A percentile compares a stretch with the other conserved stretches of the same genome.
phyloP scores from a whole-genome alignment of 257 asterid genomes.

The Lycium barbarum region DNA sequence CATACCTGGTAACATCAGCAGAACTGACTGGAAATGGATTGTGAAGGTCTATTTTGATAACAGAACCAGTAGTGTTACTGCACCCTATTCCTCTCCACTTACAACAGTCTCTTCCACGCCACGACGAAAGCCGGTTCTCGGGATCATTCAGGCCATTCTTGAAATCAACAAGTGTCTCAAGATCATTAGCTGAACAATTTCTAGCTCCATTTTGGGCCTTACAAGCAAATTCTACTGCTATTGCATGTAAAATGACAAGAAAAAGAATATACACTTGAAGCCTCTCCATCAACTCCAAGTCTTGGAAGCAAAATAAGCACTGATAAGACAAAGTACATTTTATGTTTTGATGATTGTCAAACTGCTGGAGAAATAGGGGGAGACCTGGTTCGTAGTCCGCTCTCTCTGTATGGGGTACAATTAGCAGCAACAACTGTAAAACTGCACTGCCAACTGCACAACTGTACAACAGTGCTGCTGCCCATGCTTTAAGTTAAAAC shows the following conservation, averaged over 20 bases:
- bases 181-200: constrained; percentile 40
- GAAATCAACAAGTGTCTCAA: constrained; percentile 51
- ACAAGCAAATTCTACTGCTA: constrained; percentile 21
- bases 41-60: constrained; percentile 44
- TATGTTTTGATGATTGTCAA: no score
- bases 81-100: constrained; percentile 52
- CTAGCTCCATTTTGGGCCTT: constrained; percentile 15
- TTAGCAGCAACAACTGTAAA: no score
- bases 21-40: constrained; percentile 37
- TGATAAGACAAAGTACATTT: no score
- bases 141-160: constrained; percentile 57
- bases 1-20: constrained; percentile 33
- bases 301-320: background rate
- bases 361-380: no score
- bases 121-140: constrained; percentile 44
- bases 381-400: no score
- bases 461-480: no score
- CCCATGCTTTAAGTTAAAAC: no score
- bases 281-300: constrained; percentile 33
- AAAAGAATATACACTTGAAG: constrained; percentile 29
- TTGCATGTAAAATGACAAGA: constrained; percentile 36
- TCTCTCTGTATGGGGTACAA: no score
- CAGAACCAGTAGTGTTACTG: constrained; percentile 39
- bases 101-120: constrained; percentile 53
- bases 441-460: no score